These are phyloP conservation scores for Fusarium subglutinans DNA, from an alignment of 2,329 filamentous ascomycete species.

Conservation along the genomic window DNA sequence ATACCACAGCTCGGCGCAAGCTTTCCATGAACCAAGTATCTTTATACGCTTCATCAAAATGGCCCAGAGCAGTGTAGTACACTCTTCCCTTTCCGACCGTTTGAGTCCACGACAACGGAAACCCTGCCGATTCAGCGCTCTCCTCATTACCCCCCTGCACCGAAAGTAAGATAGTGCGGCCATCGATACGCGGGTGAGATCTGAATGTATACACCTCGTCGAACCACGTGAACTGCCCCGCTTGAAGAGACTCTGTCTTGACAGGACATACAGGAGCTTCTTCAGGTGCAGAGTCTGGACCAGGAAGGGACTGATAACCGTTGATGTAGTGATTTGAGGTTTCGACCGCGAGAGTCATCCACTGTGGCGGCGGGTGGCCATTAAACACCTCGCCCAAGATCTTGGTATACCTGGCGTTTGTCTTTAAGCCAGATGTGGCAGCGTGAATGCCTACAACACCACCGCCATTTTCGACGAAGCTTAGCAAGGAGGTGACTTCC, in stretches of 20 bases:
- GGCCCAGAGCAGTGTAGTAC: slow-evolving; percentile 24
- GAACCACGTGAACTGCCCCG: background rate
- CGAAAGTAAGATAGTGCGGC: background rate
- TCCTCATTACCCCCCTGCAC: background rate
- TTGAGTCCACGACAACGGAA: slow-evolving; percentile 17
- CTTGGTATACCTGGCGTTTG: background rate
- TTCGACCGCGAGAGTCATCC: slow-evolving; percentile 4
- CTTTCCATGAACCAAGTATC: slow-evolving; percentile 17
- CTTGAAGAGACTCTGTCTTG: fast-evolving
- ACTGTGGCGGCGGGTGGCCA: slow-evolving; percentile 16
- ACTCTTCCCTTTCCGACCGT: slow-evolving; percentile 6
- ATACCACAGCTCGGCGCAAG: slow-evolving; percentile 3
- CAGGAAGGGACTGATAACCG: background rate
- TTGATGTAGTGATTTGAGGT: background rate
- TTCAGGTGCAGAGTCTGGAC: background rate
- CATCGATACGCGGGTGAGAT: background rate
- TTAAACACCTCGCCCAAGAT: slow-evolving; percentile 18
- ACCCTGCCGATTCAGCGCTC: background rate
- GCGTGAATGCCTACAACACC: slow-evolving; percentile 29
- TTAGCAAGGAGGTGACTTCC: background rate
- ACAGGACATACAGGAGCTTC: background rate
- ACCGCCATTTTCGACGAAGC: background rate
- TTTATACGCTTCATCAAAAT: slow-evolving; percentile 20
- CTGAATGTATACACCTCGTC: slow-evolving; percentile 28
- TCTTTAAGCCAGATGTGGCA: background rate